These are phyloP conservation scores for Cadophora gregata DNA, from an alignment of 2,329 filamentous ascomycete species.

Conservation along the genomic window DNA sequence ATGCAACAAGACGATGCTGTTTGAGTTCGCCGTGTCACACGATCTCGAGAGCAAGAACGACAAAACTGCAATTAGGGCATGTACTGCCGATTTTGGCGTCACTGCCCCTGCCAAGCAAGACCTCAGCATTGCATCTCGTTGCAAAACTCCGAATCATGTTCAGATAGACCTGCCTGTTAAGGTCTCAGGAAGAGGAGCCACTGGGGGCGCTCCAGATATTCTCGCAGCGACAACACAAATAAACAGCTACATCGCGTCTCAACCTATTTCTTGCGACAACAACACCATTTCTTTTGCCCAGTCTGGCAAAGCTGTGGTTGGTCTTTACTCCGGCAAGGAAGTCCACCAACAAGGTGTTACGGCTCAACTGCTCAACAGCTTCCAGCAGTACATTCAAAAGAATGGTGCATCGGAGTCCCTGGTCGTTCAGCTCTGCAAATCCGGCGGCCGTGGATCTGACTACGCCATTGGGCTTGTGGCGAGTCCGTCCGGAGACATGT, in stretches of 20 bases:
- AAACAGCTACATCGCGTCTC: neutral
- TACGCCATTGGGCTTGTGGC: slow-evolving; percentile 6
- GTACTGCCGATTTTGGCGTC: neutral
- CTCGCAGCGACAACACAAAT: neutral
- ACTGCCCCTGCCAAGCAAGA: neutral
- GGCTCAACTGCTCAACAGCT: neutral
- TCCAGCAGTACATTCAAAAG: neutral
- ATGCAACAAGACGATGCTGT: slow-evolving; percentile 10
- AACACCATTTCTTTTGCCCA: slow-evolving; percentile 1
- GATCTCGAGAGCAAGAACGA: slow-evolving; percentile 2
- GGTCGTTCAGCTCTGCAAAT: neutral
- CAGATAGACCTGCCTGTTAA: neutral
- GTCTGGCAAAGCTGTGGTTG: neutral
- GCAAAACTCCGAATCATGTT: neutral
- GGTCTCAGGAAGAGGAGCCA: neutral
- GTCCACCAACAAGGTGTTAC: neutral
- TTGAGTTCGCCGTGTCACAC: slow-evolving; percentile 8
- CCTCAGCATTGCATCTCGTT: neutral
- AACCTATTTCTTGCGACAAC: neutral
- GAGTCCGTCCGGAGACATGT: neutral
- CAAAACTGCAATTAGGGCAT: neutral
- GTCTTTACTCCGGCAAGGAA: slow-evolving; percentile 3
- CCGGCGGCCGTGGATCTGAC: slow-evolving; percentile 1
- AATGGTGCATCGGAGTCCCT: neutral
- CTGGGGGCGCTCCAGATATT: neutral